Percentiles rank a stretch among this genome's conserved stretches.
These are phyloP conservation scores for Chalaropsis thielavioides DNA, from an alignment of 2,329 filamentous ascomycete genomes.

Conservation along the genomic window DNA sequence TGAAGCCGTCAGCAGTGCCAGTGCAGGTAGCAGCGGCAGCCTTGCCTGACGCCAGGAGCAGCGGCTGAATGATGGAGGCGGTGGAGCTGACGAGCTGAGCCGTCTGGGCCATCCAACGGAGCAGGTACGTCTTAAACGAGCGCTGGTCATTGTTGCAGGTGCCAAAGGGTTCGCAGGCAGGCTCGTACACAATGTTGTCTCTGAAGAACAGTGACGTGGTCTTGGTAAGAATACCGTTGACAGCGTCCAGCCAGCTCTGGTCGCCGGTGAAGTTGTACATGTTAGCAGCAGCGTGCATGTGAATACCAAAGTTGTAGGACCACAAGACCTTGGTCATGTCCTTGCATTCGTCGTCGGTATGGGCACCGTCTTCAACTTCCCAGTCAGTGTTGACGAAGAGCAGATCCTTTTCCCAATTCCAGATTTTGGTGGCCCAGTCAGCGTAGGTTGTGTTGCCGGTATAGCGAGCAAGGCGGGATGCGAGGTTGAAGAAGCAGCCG, in stretches of 20 bases:
- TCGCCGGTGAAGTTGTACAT: slow-evolving; percentile 46
- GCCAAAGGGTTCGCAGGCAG: slow-evolving; percentile 46
- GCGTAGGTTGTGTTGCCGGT: slow-evolving; percentile 67
- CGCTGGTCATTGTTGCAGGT: slow-evolving; percentile 57
- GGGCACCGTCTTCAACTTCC: slow-evolving; percentile 39
- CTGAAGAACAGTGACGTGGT: slow-evolving; percentile 40
- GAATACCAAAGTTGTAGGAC: slow-evolving; percentile 56
- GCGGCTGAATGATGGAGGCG: slow-evolving; percentile 33
- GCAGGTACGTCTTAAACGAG: slow-evolving; percentile 62
- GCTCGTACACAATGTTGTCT: slow-evolving; percentile 44
- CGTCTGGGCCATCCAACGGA: slow-evolving; percentile 48
- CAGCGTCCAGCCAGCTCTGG: slow-evolving; percentile 41
- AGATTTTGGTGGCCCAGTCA: slow-evolving; percentile 59
- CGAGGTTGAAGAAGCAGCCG: slow-evolving; percentile 55
- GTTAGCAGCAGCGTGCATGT: slow-evolving; percentile 45
- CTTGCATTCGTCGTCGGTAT: slow-evolving; percentile 28
- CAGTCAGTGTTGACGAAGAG: slow-evolving; percentile 43
- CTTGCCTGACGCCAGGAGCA: slow-evolving; percentile 36
- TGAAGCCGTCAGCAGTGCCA: slow-evolving; percentile 32
- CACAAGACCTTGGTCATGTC: slow-evolving; percentile 42
- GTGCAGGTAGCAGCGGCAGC: slow-evolving; percentile 40
- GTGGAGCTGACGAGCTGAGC: slow-evolving; percentile 41
- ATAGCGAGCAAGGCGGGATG: slow-evolving; percentile 58
- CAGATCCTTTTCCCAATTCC: slow-evolving; percentile 44
- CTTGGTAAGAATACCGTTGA: slow-evolving; percentile 42